Conservation (phyloP, 768 basidiomycete genomes). For the Leucosporidium creatinivorum region DNA sequence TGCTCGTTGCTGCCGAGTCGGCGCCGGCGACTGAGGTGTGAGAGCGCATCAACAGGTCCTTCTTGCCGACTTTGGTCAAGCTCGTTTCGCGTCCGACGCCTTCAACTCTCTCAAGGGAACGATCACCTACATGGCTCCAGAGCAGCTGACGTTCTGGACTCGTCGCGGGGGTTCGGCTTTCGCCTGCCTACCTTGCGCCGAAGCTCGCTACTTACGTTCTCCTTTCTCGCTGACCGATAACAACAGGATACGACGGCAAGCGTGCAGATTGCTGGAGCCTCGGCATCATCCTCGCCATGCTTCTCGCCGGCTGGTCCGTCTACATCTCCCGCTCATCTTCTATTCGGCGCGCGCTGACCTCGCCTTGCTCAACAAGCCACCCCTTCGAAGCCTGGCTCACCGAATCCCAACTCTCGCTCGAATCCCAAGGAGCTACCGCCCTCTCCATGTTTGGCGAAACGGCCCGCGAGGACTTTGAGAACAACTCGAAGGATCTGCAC, state of each 20-base stretch:
- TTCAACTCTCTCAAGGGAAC: constrained; percentile 13
- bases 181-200: not conserved
- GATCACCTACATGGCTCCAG: constrained; percentile 20
- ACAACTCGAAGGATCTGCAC: not conserved
- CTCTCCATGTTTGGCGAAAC: not conserved
- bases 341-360: not conserved
- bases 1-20: no score
- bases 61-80: constrained; percentile 22
- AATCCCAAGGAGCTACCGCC: not conserved
- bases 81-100: not conserved
- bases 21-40: no score
- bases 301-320: constrained; percentile 2
- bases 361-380: not conserved
- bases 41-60: not conserved
- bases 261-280: constrained; percentile 5
- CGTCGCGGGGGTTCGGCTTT: not conserved
- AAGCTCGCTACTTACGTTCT: not conserved
- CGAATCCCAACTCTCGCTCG: no score
- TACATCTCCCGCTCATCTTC: no score
- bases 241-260: constrained; percentile 11
- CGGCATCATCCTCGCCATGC: constrained; percentile 4
- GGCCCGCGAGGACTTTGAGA: not conserved
- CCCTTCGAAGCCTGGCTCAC: no score
- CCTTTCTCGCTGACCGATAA: not conserved
- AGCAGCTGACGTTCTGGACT: constrained; percentile 6